A percentile compares a stretch with the other conserved stretches of the same genome.
These are phyloP conservation scores for Neurospora tetraspora DNA, from an alignment of 495 filamentous ascomycete genomes.

Conservation along the genomic window DNA sequence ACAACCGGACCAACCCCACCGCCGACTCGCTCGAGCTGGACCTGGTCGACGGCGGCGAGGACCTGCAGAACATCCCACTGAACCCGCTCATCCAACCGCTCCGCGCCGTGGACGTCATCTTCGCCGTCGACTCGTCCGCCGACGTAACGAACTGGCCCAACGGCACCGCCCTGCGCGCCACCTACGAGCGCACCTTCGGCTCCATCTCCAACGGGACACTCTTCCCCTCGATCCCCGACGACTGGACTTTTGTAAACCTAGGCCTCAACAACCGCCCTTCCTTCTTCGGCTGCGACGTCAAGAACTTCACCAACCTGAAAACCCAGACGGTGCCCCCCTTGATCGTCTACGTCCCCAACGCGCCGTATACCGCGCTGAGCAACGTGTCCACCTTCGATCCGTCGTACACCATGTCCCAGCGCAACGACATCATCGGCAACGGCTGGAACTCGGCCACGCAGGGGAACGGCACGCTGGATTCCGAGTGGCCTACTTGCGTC, in stretches of 20 bases:
- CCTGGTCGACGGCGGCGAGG: constrained; percentile 80
- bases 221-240: constrained; percentile 75
- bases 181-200: constrained; percentile 63
- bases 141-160: constrained; percentile 82
- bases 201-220: constrained; percentile 66
- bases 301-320: constrained; percentile 45
- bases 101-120: constrained; percentile 80
- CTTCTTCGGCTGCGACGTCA: constrained; percentile 82
- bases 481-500: constrained; percentile 66
- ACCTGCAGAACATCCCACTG: constrained; percentile 80
- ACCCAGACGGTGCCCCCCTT: constrained; percentile 44
- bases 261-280: constrained; percentile 77
- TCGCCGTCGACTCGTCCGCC: constrained; percentile 79
- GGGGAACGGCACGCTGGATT: constrained; percentile 66
- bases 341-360: constrained; percentile 85
- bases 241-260: constrained; percentile 77
- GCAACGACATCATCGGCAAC: constrained; percentile 73
- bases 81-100: constrained; percentile 73
- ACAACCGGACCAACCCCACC: constrained; percentile 51
- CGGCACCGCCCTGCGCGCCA: constrained; percentile 72
- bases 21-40: constrained; percentile 48
- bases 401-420: constrained; percentile 48
- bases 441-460: constrained; percentile 74
- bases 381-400: constrained; percentile 69
- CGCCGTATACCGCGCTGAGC: constrained; percentile 60